These are phyloP conservation scores for Aspergillus floridensis DNA, from an alignment of 2,329 filamentous ascomycete genomes.

Conservation along the genomic window DNA sequence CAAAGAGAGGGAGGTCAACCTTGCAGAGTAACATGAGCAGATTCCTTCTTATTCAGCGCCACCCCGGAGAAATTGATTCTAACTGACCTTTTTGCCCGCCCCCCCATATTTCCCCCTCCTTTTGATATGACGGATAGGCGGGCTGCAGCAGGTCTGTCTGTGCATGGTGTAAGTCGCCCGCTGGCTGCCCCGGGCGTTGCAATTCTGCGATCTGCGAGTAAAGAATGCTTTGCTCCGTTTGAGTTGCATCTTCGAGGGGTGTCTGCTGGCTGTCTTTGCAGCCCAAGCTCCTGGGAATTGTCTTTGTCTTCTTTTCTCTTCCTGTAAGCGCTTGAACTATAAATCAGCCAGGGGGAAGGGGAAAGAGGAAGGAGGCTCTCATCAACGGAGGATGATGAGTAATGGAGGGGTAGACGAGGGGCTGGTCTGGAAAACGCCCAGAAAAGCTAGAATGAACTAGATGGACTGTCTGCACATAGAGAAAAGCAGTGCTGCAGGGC, in stretches of 20 bases:
- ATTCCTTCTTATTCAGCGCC: constrained; percentile 12
- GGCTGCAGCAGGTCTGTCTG: constrained; percentile 14
- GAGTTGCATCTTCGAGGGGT: not conserved
- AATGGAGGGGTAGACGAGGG: not conserved
- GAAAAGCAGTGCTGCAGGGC: not conserved
- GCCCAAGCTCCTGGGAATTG: not conserved
- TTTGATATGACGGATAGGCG: constrained; percentile 3
- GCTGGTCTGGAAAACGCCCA: not conserved
- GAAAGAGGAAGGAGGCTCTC: not conserved
- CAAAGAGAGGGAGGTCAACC: constrained; percentile 12
- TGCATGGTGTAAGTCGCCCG: constrained; percentile 15
- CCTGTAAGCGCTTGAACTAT: not conserved
- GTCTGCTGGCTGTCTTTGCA: not conserved
- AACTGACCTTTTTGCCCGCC: constrained; percentile 4
- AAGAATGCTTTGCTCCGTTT: not conserved
- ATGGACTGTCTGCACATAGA: not conserved
- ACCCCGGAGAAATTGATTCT: constrained; percentile 11
- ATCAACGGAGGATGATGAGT: not conserved
- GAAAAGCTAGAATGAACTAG: not conserved
- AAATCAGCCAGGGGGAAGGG: not conserved
- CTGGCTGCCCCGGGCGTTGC: not conserved
- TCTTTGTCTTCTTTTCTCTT: not conserved
- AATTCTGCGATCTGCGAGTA: not conserved
- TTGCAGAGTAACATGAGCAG: constrained; percentile 14
- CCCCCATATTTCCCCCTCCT: not conserved